phyloP scores from a whole-genome alignment of 257 asterid species.

The Primulina tabacum region DNA sequence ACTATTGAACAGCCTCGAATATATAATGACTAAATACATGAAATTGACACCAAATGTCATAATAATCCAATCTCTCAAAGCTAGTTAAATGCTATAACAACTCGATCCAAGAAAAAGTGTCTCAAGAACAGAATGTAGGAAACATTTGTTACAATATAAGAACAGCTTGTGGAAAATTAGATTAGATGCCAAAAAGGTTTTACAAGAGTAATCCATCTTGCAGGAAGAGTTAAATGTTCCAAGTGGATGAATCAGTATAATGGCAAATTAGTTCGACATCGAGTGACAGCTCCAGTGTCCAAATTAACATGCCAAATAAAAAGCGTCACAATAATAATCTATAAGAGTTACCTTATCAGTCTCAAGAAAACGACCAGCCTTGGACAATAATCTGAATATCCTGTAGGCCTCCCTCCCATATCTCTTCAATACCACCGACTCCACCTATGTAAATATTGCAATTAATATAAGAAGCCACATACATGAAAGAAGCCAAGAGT shows the following conservation, averaged over 20 bases:
- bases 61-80: neutral
- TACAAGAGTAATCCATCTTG: neutral
- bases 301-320: neutral
- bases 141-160: neutral
- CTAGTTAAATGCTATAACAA: neutral
- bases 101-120: neutral
- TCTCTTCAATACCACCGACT: slow-evolving; percentile 71
- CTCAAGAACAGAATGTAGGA: neutral
- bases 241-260: neutral
- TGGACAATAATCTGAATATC: slow-evolving; percentile 71
- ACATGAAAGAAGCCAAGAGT: slow-evolving; percentile 16
- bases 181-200: neutral
- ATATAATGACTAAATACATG: neutral
- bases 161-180: neutral
- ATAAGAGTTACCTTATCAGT: slow-evolving; percentile 66
- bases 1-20: neutral
- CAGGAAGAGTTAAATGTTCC: neutral
- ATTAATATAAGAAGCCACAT: slow-evolving; percentile 21
- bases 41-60: neutral
- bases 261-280: neutral
- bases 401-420: slow-evolving; percentile 81
- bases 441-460: slow-evolving; percentile 55
- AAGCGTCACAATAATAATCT: neutral
- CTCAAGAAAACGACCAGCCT: slow-evolving; percentile 49
- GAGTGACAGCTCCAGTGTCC: neutral